These are phyloP conservation scores for Naegleria fowleri DNA, from an alignment of 208 protist species.

Conservation along the genomic window DNA sequence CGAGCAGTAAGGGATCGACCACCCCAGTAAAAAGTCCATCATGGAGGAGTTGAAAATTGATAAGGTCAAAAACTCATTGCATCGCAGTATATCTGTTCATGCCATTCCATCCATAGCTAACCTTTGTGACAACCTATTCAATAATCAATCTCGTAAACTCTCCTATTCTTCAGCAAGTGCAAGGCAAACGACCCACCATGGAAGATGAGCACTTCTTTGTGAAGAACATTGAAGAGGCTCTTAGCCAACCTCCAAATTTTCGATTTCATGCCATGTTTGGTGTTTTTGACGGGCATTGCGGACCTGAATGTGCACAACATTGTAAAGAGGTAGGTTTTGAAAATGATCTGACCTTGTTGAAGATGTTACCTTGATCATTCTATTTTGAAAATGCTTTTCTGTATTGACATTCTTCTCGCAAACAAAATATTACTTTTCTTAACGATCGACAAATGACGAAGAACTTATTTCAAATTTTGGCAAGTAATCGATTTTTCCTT, in stretches of 20 bases:
- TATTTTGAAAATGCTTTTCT: too few species aligned
- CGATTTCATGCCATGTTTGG: background rate
- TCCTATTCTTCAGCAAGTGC: background rate
- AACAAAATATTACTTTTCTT: too few species aligned
- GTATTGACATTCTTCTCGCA: too few species aligned
- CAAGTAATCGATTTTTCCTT: too few species aligned
- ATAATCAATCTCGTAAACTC: background rate
- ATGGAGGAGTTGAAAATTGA: background rate
- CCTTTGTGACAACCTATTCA: background rate
- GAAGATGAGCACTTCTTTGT: slow-evolving; percentile 26
- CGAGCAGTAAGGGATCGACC: background rate
- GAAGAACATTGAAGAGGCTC: background rate
- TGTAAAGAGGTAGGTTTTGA: slow-evolving; percentile 15
- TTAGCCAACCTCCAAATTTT: background rate
- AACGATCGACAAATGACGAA: too few species aligned
- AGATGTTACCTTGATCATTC: too few species aligned
- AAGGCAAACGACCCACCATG: background rate
- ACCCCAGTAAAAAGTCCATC: background rate
- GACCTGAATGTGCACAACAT: background rate
- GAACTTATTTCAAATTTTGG: too few species aligned
- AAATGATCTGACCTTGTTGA: too few species aligned
- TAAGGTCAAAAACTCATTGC: background rate
- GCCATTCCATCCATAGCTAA: background rate
- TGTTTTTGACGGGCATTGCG: slow-evolving; percentile 17
- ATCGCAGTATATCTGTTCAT: background rate